phyloP scores from a whole-genome alignment of 2,329 filamentous ascomycete species.

The Lecanicillium sp. region DNA sequence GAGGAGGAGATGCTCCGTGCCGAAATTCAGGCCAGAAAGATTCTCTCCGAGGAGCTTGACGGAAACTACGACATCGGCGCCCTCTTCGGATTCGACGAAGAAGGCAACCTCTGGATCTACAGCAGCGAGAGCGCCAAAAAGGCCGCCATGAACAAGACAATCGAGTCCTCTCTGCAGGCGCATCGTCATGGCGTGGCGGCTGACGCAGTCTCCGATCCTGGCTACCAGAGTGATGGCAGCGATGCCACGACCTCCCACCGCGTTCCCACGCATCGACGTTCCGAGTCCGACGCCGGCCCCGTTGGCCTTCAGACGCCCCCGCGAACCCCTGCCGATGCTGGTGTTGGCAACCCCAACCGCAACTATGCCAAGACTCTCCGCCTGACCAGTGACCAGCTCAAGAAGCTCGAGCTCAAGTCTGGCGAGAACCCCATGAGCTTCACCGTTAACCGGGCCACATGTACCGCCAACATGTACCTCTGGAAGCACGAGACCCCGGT shows the following conservation, averaged over 20 bases:
- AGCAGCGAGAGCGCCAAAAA: conserved; percentile 95
- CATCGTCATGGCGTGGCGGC: conserved; percentile 49
- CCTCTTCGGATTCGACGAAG: conserved; percentile 88
- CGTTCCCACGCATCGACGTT: conserved; percentile 48
- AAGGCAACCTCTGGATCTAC: conserved; percentile 99
- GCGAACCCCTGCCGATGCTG: conserved; percentile 61
- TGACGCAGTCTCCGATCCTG: conserved; percentile 88
- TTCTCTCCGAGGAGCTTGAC: conserved; percentile 86
- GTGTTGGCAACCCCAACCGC: conserved; percentile 63
- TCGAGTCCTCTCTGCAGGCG: conserved; percentile 43
- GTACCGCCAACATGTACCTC: conserved; percentile 85
- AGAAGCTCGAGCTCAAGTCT: conserved; percentile 70
- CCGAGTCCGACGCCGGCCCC: conserved; percentile 60
- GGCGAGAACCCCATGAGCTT: conserved; percentile 95
- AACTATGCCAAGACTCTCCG: conserved; percentile 97
- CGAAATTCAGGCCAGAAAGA: conserved; percentile 87
- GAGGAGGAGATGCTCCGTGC: conserved; percentile 88
- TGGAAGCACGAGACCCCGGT: conserved; percentile 90
- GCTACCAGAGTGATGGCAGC: conserved; percentile 88
- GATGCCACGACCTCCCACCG: conserved; percentile 46
- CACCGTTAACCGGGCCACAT: conserved; percentile 91
- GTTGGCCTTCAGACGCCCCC: conserved; percentile 57
- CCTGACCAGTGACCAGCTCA: conserved; percentile 90
- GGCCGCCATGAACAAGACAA: conserved; percentile 65
- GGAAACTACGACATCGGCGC: conserved; percentile 95